Evolutionary conservation across 2,329 filamentous ascomycete species (phyloP).

Genomic region (Plectosphaerella plurivora): DNA sequence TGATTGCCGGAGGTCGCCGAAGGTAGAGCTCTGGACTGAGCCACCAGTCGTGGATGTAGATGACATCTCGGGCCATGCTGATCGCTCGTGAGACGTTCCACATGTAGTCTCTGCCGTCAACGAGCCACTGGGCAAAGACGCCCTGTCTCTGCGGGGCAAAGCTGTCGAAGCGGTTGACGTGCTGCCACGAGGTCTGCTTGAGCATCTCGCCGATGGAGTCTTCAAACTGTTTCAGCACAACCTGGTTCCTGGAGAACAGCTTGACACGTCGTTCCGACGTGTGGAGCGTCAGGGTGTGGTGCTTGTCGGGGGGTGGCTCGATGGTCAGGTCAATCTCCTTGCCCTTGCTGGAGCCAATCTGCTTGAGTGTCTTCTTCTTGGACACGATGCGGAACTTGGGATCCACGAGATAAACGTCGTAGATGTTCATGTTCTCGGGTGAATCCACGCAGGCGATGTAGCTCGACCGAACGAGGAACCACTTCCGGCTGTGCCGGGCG

Average conservation of each 20-base stretch:
- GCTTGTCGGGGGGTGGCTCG: conserved; percentile 45
- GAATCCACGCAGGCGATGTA: conserved; percentile 99
- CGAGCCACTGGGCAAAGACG: conserved; percentile 92
- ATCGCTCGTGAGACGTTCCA: conserved; percentile 98
- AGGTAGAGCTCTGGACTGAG: conserved; percentile 93
- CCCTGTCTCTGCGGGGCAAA: conserved; percentile 85
- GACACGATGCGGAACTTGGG: conserved; percentile 78
- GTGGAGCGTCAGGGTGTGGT: conserved; percentile 81
- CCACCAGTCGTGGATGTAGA: conserved; percentile 99
- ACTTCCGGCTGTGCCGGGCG: conserved; percentile 82
- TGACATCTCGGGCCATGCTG: conserved; percentile 94
- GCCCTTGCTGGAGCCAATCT: conserved; percentile 56
- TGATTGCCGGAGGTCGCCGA: conserved; percentile 88
- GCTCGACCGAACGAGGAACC: conserved; percentile 97
- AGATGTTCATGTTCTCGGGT: conserved; percentile 97
- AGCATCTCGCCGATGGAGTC: conserved; percentile 88
- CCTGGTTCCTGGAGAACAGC: conserved; percentile 84
- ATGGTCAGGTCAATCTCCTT: conserved; percentile 39
- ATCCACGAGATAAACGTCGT: conserved; percentile 97
- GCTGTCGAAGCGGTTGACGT: conserved; percentile 82
- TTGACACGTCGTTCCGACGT: conserved; percentile 93
- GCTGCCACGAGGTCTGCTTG: conserved; percentile 75
- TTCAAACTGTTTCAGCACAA: conserved; percentile 86
- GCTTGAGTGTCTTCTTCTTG: conserved; percentile 56
- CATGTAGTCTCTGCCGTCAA: conserved; percentile 97